phyloP scores from a whole-genome alignment of 305 asterid genomes.

The Fraxinus ornus region DNA sequence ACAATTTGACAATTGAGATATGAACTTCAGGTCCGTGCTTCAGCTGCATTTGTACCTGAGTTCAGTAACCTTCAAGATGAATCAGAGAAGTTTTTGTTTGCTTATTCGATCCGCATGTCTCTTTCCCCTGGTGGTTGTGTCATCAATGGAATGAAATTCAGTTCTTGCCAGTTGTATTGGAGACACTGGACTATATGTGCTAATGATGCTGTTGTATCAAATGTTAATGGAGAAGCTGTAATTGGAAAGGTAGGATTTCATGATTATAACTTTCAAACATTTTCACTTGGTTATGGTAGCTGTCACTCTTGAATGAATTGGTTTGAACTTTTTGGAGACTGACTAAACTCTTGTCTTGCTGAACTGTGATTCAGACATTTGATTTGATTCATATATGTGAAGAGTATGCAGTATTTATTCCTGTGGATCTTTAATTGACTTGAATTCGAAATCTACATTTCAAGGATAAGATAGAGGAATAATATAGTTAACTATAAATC shows the following conservation, averaged over 20 bases:
- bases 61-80: slow-evolving; percentile 62
- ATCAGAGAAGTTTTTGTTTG: slow-evolving; percentile 54
- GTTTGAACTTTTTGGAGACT: background rate
- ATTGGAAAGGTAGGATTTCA: slow-evolving; percentile 68
- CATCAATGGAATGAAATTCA: slow-evolving; percentile 51
- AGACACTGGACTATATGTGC: slow-evolving; percentile 78
- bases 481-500: background rate
- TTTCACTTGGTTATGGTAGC: slow-evolving; percentile 6
- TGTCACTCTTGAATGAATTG: background rate
- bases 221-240: slow-evolving; percentile 79
- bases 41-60: slow-evolving; percentile 86
- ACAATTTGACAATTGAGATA: background rate
- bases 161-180: slow-evolving; percentile 77
- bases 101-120: slow-evolving; percentile 85
- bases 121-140: slow-evolving; percentile 73
- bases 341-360: background rate
- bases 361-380: background rate
- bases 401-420: background rate
- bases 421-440: background rate
- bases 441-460: background rate
- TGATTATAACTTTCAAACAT: background rate
- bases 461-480: background rate
- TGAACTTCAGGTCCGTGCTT: slow-evolving; percentile 75
- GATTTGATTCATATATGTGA: background rate
- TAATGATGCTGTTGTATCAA: slow-evolving; percentile 49